phyloP scores from a whole-genome alignment of 2,329 filamentous ascomycete species.

The Fusarium zealandicum region DNA sequence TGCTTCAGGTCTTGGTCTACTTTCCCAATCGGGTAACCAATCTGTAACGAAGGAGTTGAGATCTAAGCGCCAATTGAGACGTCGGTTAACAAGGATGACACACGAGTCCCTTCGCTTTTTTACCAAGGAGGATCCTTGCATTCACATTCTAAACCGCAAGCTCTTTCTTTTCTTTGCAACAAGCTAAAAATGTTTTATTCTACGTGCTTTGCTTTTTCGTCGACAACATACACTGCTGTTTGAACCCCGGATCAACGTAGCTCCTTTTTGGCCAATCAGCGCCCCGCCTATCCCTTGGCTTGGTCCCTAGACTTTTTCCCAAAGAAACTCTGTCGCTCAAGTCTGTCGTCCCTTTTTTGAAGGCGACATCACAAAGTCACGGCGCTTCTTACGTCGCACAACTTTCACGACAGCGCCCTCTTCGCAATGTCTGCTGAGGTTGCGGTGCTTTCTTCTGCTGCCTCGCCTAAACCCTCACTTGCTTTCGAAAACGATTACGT shows the following conservation, averaged over 20 bases:
- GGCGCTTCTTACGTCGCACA: conserved; percentile 32
- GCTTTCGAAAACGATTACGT: conserved; percentile 40
- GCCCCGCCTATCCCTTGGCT: not conserved
- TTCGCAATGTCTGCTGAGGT: conserved; percentile 39
- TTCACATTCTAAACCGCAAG: not conserved
- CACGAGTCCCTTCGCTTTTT: conserved; percentile 12
- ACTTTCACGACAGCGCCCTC: conserved; percentile 12
- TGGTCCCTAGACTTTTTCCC: conserved; percentile 35
- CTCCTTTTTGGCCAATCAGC: conserved; percentile 37
- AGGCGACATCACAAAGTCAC: conserved; percentile 13
- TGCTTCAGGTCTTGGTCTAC: conserved; percentile 15
- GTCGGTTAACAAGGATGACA: conserved; percentile 15
- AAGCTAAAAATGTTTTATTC: conserved; percentile 8
- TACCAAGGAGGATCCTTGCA: conserved; percentile 1
- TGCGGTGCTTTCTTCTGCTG: not conserved
- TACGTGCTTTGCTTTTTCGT: not conserved
- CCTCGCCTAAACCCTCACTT: conserved; percentile 6
- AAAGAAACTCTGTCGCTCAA: conserved; percentile 12
- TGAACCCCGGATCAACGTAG: conserved; percentile 38
- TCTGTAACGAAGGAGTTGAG: conserved; percentile 23
- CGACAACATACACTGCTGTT: not conserved
- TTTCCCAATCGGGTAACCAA: conserved; percentile 26
- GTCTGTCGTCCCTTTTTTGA: conserved; percentile 27
- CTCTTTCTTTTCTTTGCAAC: not conserved
- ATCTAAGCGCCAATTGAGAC: conserved; percentile 36